Evolutionary conservation across 2,329 filamentous ascomycete genomes (phyloP), one percentile per base, ranked within the genome.

Genomic region (Chaetothyriales sp.): DNA sequence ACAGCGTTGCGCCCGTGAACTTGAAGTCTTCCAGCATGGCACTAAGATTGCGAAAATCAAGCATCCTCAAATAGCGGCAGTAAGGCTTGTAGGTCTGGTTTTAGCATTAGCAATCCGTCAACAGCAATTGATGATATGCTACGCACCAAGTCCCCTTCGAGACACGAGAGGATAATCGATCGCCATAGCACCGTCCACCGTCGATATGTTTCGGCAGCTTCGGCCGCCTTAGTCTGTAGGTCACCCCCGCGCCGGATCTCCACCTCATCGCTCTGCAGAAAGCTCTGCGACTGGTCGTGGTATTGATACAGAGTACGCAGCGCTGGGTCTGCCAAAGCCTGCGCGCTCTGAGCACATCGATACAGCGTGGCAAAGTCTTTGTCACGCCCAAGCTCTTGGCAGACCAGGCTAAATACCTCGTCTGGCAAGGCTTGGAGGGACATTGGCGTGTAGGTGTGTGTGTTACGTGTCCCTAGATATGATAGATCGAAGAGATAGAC

Each of bases 141-240:
- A 19, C 44, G 10, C n/a, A 28, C 20, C 20, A 47, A 33, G 8
- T 47, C 37, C 29, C 55, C 55, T 20, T 74, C 77, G 44, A 82
- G 66, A 52, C 80, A 80, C 7, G 83, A 87, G 6, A 80, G 69
- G 52, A 85, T 77, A 57, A 87, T 77, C 1, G 81, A 81, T 48
- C 77, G 76, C 84, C 84, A 88, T 47, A 85, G 65, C 5, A 77
- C 72, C 1, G 79, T 77, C 76, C 79, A 82, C 65, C 77, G 77
- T 50, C 72, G 71, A 18, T 75, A 69, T n/a, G 69, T 67, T 25
- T 71, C 59, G 33, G 75, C 67, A 56, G 73, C 70, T 48, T 73
- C 69, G 1, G 67, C 64, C 15, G 52, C 48, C 47, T 56, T 60
- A 15, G 50, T 56, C 15, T 45, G 48, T 25, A 54, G 57, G 47